Conservation (phyloP, 2,329 filamentous ascomycete genomes). For the Penicillium sp. region DNA sequence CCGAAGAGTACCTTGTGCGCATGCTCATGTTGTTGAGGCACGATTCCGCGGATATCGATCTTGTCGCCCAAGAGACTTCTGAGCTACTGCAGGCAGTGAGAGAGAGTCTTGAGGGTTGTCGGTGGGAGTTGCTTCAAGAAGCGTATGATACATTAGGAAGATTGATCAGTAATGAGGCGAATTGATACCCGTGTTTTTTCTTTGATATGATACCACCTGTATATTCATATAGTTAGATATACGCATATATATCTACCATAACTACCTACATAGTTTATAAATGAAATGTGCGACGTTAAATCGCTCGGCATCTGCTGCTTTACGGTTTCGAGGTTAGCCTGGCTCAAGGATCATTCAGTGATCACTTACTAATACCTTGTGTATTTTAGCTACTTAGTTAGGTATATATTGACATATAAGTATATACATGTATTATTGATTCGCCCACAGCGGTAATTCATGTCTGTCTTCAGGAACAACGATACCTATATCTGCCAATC, state of each 20-base stretch:
- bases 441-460: too few species aligned
- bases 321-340: too few species aligned
- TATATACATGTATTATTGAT: too few species aligned
- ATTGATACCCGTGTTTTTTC: background rate
- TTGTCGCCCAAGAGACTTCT: constrained; percentile 17
- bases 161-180: constrained; percentile 11
- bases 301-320: too few species aligned
- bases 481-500: too few species aligned
- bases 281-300: too few species aligned
- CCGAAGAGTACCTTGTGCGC: constrained; percentile 20
- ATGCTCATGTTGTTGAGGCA: constrained; percentile 20
- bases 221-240: background rate
- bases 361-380: too few species aligned
- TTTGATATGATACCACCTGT: constrained; percentile 2
- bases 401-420: too few species aligned
- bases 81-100: constrained; percentile 20
- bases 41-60: constrained; percentile 13
- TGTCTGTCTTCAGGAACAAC: too few species aligned
- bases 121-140: constrained; percentile 25
- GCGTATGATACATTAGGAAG: constrained; percentile 22
- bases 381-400: too few species aligned
- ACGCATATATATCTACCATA: background rate
- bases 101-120: constrained; percentile 20
- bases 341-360: too few species aligned
- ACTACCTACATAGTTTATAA: too few species aligned